These are phyloP conservation scores for Paspalum notatum DNA, from an alignment of 176 grass and related monocot genomes.

Conservation along the genomic window DNA sequence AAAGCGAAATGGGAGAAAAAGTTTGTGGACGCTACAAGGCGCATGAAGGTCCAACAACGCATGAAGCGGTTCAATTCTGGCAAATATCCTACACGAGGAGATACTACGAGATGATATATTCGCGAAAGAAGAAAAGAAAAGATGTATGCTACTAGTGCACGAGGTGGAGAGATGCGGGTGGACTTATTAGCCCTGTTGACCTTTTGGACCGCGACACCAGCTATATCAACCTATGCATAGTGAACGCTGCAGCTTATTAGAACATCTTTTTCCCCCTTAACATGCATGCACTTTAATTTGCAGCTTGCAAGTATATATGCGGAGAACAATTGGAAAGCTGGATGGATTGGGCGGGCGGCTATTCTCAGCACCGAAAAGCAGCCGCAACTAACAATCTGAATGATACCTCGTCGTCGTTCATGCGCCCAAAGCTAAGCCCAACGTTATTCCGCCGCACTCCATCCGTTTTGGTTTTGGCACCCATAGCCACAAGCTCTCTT, in stretches of 20 bases:
- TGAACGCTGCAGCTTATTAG: not conserved
- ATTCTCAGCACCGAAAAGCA: slow-evolving; percentile 1
- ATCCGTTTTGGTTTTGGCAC: not conserved
- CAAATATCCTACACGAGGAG: not conserved
- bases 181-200: slow-evolving; percentile 15
- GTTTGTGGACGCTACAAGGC: not conserved
- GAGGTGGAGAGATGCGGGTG: not conserved
- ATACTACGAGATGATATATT: not conserved
- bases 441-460: not conserved
- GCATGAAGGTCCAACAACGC: not conserved
- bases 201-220: slow-evolving; percentile 7
- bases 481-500: not conserved
- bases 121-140: not conserved
- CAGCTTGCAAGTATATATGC: not conserved
- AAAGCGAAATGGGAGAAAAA: not conserved
- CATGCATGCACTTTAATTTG: not conserved
- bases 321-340: too few species aligned
- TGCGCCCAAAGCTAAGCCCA: not conserved
- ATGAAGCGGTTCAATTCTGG: not conserved
- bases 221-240: not conserved
- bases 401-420: slow-evolving; percentile 22
- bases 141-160: not conserved
- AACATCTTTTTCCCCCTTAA: too few species aligned
- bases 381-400: not conserved
- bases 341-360: too few species aligned